A percentile compares a stretch with the other conserved stretches of the same genome.
Conservation (phyloP, 345 rosid species). For the Populus tremula region DNA sequence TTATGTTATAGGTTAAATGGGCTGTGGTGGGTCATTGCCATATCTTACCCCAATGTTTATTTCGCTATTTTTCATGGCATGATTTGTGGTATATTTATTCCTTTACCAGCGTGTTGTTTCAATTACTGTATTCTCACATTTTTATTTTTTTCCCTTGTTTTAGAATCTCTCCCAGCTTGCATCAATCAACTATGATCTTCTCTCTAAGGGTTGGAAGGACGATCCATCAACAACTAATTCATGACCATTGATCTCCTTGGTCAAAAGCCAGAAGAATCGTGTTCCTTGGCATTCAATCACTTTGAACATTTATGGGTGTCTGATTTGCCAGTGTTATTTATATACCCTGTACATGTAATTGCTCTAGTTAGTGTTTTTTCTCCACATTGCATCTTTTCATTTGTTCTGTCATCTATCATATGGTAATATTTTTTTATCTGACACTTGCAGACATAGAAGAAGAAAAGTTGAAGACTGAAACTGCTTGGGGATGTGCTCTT, state of each 20-base stretch:
- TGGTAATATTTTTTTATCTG: background rate
- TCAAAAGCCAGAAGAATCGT: conserved; percentile 13
- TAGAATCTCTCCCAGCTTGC: conserved; percentile 97
- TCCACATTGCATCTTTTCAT: background rate
- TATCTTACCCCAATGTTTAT: background rate
- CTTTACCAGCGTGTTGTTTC: background rate
- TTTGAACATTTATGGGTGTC: conserved; percentile 24
- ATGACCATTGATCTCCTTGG: conserved; percentile 23
- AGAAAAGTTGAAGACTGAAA: conserved; percentile 35
- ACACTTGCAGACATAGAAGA: conserved; percentile 46
- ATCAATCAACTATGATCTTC: conserved; percentile 95
- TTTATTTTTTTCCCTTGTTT: conserved; percentile 17
- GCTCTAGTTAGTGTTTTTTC: background rate
- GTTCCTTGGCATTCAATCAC: conserved; percentile 11
- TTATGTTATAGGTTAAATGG: background rate
- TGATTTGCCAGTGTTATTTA: conserved; percentile 28
- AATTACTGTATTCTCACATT: background rate
- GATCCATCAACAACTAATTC: conserved; percentile 49
- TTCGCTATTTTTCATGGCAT: background rate
- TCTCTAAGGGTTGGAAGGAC: conserved; percentile 95
- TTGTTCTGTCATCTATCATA: background rate
- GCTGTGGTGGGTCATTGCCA: background rate
- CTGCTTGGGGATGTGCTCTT: conserved; percentile 35
- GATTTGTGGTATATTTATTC: background rate
- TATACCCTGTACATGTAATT: conserved; percentile 74